Conservation (phyloP, 148 eudicot species). For the Camellia sinensis region DNA sequence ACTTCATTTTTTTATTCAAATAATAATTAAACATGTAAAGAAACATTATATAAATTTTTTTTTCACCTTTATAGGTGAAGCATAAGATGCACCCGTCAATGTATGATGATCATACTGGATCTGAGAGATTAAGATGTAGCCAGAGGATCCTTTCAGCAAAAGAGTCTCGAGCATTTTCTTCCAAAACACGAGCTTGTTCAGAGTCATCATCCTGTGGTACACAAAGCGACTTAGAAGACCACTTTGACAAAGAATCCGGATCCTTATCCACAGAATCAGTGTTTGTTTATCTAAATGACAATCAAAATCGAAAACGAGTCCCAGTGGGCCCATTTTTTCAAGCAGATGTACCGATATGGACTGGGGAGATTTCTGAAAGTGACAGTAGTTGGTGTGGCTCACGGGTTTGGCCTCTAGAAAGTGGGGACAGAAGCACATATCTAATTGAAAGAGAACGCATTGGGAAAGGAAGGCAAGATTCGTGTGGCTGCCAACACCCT, state of each 20-base stretch:
- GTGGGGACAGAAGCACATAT: slow-evolving; percentile 18
- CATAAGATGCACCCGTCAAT: slow-evolving; percentile 77
- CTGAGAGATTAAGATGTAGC: slow-evolving; percentile 54
- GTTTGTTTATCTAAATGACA: slow-evolving; percentile 17
- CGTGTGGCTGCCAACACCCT: slow-evolving; percentile 57
- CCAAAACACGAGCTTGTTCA: slow-evolving; percentile 10
- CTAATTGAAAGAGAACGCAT: slow-evolving; percentile 55
- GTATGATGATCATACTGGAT: slow-evolving; percentile 51
- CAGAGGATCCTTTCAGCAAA: slow-evolving; percentile 43
- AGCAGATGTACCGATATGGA: slow-evolving; percentile 67
- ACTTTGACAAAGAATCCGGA: slow-evolving; percentile 14
- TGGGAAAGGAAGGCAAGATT: slow-evolving; percentile 63
- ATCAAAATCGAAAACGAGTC: slow-evolving; percentile 41
- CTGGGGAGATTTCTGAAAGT: slow-evolving; percentile 38
- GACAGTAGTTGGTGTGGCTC: slow-evolving; percentile 71
- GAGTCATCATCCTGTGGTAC: slow-evolving; percentile 31
- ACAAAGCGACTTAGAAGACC: slow-evolving; percentile 21
- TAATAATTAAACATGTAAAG: neutral
- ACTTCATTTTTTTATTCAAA: neutral
- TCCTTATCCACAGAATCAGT: slow-evolving; percentile 22
- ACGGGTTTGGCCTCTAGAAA: slow-evolving; percentile 61
- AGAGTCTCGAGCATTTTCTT: slow-evolving; percentile 17
- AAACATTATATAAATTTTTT: neutral
- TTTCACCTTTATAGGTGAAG: slow-evolving; percentile 45
- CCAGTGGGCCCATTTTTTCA: slow-evolving; percentile 59